Conservation (phyloP, 306 rosid species). For the Mimosa pudica region DNA sequence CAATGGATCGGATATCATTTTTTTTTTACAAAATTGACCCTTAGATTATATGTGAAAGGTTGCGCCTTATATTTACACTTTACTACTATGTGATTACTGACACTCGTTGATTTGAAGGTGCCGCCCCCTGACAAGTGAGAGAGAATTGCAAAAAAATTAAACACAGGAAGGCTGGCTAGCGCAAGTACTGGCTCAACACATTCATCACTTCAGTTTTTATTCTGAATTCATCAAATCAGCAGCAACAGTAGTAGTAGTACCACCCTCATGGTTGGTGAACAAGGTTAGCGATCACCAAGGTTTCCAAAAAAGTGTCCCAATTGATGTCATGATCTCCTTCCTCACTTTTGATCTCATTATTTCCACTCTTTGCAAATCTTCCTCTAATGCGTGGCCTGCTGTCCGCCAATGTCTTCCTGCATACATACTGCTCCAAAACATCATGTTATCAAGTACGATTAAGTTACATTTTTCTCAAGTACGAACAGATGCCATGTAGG, state of each 20-base stretch:
- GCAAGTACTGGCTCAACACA: not conserved
- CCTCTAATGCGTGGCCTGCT: slow-evolving; percentile 92
- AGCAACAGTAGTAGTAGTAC: not conserved
- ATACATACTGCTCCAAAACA: slow-evolving; percentile 62
- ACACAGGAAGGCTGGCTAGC: not conserved
- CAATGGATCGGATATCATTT: not conserved
- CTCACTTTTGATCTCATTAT: slow-evolving; percentile 60
- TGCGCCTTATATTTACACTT: not conserved
- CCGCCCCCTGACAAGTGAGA: not conserved
- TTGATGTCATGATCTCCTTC: slow-evolving; percentile 63
- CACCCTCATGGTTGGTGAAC: slow-evolving; percentile 43
- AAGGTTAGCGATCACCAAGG: slow-evolving; percentile 58
- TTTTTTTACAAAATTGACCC: not conserved
- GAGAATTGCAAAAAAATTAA: not conserved
- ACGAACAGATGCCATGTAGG: too few species aligned
- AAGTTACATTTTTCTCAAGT: slow-evolving; percentile 10
- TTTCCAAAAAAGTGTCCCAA: slow-evolving; percentile 74
- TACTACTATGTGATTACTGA: not conserved
- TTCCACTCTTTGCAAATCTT: slow-evolving; percentile 78
- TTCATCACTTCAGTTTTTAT: not conserved
- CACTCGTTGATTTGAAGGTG: not conserved
- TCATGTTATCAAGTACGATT: not conserved
- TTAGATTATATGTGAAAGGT: not conserved
- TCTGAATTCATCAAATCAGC: slow-evolving; percentile 31
- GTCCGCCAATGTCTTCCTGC: slow-evolving; percentile 95